phyloP scores from a whole-genome alignment of 106 monocot species.

The Allium cepa region DNA sequence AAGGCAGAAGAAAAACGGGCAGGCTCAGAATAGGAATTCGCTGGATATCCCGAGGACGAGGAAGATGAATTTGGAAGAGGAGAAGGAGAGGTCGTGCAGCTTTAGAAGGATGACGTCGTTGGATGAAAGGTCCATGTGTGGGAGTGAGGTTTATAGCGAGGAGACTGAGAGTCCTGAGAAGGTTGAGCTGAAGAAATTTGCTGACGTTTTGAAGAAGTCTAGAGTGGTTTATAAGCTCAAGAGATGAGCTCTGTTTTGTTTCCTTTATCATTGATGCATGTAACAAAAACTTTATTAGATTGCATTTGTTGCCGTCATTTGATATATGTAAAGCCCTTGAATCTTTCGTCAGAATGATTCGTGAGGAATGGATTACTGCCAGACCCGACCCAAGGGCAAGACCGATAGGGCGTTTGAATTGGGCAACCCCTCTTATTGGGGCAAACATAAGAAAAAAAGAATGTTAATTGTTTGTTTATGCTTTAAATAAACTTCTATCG shows the following conservation, averaged over 20 bases:
- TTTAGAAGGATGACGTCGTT: conserved; percentile 8
- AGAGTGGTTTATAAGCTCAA: neutral
- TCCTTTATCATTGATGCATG: neutral
- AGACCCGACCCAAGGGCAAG: too few relatives aligned
- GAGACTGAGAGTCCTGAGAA: conserved; percentile 17
- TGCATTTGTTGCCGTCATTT: too few relatives aligned
- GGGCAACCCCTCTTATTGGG: too few relatives aligned
- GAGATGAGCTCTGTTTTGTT: neutral
- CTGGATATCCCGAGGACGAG: neutral
- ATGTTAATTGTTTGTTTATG: too few relatives aligned
- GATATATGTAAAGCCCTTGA: too few relatives aligned
- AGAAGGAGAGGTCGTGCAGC: neutral
- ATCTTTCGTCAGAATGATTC: too few relatives aligned
- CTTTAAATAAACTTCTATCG: too few relatives aligned
- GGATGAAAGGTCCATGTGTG: neutral
- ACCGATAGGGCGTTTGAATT: too few relatives aligned
- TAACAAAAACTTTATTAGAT: too few relatives aligned
- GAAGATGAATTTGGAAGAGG: conserved; percentile 2
- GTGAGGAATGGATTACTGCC: too few relatives aligned
- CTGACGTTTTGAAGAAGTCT: conserved; percentile 16
- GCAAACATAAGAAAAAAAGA: too few relatives aligned
- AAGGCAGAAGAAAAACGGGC: neutral
- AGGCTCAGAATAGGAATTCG: conserved; percentile 4
- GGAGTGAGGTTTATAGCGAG: conserved; percentile 6
- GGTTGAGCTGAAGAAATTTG: conserved; percentile 30